Percentiles rank a stretch among this genome's conserved stretches.
Evolutionary conservation across 176 grass and related monocot genomes (phyloP).

Genomic region (Oryza brachyantha): DNA sequence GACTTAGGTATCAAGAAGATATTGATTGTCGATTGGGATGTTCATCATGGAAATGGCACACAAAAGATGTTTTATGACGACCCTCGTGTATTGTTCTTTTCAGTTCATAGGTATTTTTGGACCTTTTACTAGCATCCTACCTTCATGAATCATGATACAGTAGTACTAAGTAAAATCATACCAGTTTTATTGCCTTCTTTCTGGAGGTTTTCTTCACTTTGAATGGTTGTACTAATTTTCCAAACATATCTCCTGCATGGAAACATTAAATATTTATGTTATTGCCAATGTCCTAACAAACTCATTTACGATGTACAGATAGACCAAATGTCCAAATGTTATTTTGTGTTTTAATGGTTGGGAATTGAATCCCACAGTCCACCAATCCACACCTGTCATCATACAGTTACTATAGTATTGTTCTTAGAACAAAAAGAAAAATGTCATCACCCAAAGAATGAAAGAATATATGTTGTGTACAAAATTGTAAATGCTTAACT

Average conservation of each 20-base stretch:
- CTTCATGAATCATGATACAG: constrained; percentile 12
- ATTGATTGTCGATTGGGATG: constrained; percentile 97
- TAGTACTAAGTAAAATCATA: background rate
- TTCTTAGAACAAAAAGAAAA: constrained; percentile 1
- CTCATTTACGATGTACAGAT: background rate
- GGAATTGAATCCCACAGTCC: background rate
- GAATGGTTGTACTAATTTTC: background rate
- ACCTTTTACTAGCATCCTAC: constrained; percentile 14
- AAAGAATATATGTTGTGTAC: background rate
- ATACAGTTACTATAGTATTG: background rate
- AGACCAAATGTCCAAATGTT: background rate
- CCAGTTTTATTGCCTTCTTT: constrained; percentile 9
- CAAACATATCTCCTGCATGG: background rate
- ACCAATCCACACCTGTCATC: background rate
- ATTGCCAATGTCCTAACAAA: constrained; percentile 12
- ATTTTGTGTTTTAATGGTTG: background rate
- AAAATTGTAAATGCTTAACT: background rate
- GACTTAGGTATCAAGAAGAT: constrained; percentile 94
- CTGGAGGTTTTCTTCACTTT: background rate
- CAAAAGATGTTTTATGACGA: constrained; percentile 90
- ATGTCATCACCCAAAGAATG: background rate
- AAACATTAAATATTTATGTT: background rate
- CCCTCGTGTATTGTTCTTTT: constrained; percentile 90
- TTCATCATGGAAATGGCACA: constrained; percentile 96
- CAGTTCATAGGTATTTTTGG: constrained; percentile 79